Conservation (phyloP, 148 eudicot species). For the Rhododendron williamsianum region DNA sequence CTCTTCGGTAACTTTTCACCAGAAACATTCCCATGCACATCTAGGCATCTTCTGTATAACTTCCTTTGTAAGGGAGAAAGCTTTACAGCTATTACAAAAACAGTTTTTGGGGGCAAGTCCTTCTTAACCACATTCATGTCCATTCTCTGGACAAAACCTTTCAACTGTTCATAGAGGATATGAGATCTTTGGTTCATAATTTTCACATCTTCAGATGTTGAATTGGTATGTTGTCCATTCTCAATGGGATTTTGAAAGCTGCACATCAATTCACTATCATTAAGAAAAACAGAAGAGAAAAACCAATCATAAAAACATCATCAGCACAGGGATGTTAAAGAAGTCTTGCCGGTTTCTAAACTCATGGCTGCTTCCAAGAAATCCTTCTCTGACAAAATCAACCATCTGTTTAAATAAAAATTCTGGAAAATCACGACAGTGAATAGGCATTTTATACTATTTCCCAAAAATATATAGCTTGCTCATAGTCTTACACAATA, state of each 20-base stretch:
- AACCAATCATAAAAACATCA: background rate
- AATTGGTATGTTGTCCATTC: constrained; percentile 88
- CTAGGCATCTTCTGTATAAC: constrained; percentile 77
- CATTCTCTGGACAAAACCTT: constrained; percentile 98
- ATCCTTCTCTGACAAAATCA: constrained; percentile 97
- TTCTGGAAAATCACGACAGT: background rate
- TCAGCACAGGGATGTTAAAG: background rate
- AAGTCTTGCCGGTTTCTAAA: constrained; percentile 82
- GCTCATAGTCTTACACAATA: constrained; percentile 64
- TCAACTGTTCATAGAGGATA: constrained; percentile 84
- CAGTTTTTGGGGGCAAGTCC: constrained; percentile 94
- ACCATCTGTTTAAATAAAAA: constrained; percentile 69
- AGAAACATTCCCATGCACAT: constrained; percentile 71
- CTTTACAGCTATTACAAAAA: constrained; percentile 86
- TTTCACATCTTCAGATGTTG: constrained; percentile 86
- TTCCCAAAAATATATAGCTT: background rate
- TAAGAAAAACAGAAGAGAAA: background rate
- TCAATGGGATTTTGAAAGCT: constrained; percentile 97
- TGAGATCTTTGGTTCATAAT: constrained; percentile 97
- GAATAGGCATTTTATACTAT: background rate
- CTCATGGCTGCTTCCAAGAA: constrained; percentile 93
- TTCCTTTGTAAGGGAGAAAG: constrained; percentile 78
- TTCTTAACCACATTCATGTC: constrained; percentile 95
- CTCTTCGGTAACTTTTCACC: constrained; percentile 59
- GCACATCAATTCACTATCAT: constrained; percentile 19